Percentiles rank a stretch among this genome's conserved stretches.
phyloP scores from a whole-genome alignment of 225 moss, liverwort and hornwort genomes.

The Lunularia cruciata region DNA sequence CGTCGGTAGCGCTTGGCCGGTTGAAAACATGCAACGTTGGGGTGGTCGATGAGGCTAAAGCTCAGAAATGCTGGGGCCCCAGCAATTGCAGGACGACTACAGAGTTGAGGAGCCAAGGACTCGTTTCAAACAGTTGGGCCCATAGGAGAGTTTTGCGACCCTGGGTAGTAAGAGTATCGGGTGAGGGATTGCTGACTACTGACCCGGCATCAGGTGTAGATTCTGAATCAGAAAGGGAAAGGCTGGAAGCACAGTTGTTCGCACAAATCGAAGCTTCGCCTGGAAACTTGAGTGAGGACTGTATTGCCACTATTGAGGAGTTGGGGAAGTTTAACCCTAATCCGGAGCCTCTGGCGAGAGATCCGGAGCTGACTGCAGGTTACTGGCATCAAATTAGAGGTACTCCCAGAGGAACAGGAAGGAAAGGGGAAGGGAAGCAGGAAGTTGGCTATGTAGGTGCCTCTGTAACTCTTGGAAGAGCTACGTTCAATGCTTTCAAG shows the following conservation, averaged over 20 bases:
- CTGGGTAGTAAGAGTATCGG: neutral
- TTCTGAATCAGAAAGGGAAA: neutral
- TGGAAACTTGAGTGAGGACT: conserved; percentile 39
- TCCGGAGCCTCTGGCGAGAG: conserved; percentile 30
- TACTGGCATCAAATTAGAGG: conserved; percentile 41
- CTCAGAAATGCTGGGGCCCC: neutral
- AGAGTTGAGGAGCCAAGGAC: no score
- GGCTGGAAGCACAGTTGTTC: conserved; percentile 43
- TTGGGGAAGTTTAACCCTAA: conserved; percentile 52
- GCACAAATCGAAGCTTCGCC: conserved; percentile 30
- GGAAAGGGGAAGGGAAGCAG: conserved; percentile 32
- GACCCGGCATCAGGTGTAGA: neutral
- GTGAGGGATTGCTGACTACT: neutral
- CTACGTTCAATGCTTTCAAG: conserved; percentile 48
- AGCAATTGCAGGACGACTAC: neutral
- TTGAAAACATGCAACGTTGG: neutral
- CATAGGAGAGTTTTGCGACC: neutral
- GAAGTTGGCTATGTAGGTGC: conserved; percentile 43
- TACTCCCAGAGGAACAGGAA: conserved; percentile 35
- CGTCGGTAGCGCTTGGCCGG: neutral
- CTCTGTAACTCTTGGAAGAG: conserved; percentile 39
- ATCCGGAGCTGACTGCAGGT: conserved; percentile 41
- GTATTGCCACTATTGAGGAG: conserved; percentile 32
- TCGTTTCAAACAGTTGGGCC: no score
- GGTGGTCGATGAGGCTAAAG: no score